phyloP scores from a whole-genome alignment of 129 eudicot genomes.

The Flaveria trinervia region DNA sequence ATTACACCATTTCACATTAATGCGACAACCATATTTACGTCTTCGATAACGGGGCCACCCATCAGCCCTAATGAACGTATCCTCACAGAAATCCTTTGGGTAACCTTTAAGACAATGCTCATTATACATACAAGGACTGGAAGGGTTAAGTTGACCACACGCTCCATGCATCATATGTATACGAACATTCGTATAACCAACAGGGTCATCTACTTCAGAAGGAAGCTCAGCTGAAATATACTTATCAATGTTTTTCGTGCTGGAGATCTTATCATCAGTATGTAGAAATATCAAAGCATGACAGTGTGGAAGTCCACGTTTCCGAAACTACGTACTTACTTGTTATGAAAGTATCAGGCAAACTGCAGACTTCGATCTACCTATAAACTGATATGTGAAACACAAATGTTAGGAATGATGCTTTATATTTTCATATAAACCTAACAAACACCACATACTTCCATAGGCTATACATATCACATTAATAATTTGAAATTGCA shows the following conservation, averaged over 20 bases:
- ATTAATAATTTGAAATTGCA: too few species aligned
- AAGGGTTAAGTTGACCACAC: neutral
- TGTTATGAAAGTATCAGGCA: too few species aligned
- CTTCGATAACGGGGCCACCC: neutral
- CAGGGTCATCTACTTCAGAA: neutral
- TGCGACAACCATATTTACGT: neutral
- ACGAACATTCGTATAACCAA: neutral
- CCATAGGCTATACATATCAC: too few species aligned
- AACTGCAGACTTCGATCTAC: too few species aligned
- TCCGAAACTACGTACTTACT: too few species aligned
- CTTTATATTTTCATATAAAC: too few species aligned
- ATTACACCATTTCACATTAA: neutral
- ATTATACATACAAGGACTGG: neutral
- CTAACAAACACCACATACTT: too few species aligned
- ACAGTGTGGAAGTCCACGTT: too few species aligned
- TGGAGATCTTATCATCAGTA: too few species aligned
- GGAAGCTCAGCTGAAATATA: neutral
- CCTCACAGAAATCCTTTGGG: neutral
- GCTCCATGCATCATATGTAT: neutral
- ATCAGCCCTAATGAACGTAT: neutral
- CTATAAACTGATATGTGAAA: too few species aligned
- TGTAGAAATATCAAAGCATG: too few species aligned
- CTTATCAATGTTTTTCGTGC: neutral
- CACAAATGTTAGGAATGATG: too few species aligned
- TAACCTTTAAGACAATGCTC: neutral